Base-by-base conservation (phyloP, 2,329 filamentous ascomycete species). In the Zalaria obscura region DNA sequence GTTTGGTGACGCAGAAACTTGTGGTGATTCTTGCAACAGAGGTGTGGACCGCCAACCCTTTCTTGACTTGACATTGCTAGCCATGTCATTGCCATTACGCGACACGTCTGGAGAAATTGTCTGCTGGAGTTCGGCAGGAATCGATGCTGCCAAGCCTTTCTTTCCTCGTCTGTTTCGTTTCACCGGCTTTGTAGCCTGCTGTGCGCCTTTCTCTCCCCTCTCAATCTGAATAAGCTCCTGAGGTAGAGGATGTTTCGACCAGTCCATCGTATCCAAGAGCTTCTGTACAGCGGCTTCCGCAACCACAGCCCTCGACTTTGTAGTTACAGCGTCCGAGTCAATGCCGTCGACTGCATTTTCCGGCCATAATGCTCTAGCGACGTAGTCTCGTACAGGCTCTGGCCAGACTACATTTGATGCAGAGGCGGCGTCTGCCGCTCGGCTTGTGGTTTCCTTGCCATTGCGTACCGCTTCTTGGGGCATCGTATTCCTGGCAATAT, bases 301-400 rank as follows among this genome's bases (percentile, higher is more conserved):
- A 58, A 98, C 95, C 50, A 87, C 81, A 45, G 80, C 68, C 62
- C 89, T 93, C 48, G 96, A 68, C 57, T 87, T 93, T 45, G 70
- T 68, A 61, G 94, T 83, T 70, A 95, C 81, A 43, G 93, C 86
- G 40, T 71, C 54, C 38, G 49, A 51, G 11, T 54, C 54, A 44
- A 71, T 64, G 43, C 60, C 64, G 7, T 55, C 47, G 33, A 67
- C 59, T 35, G 52, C 52, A 57, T 87, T 83, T 44, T 78, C 74
- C 25, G 77, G 74, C 39, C 83, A 77, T 58, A 96, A 96, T 26
- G 87, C 87, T 55, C 87, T 79, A 55, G 87, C 81, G 28, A 95
- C 89, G 64, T 95, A 96, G 49, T 73, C 69, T 52, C 87, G 83
- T 45, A 95, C 84, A n/a, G 80, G 75, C 34, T 75, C 68, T 28